These are phyloP conservation scores for Aspergillus fumigatiaffinis DNA, from an alignment of 2,329 filamentous ascomycete genomes.

Conservation along the genomic window DNA sequence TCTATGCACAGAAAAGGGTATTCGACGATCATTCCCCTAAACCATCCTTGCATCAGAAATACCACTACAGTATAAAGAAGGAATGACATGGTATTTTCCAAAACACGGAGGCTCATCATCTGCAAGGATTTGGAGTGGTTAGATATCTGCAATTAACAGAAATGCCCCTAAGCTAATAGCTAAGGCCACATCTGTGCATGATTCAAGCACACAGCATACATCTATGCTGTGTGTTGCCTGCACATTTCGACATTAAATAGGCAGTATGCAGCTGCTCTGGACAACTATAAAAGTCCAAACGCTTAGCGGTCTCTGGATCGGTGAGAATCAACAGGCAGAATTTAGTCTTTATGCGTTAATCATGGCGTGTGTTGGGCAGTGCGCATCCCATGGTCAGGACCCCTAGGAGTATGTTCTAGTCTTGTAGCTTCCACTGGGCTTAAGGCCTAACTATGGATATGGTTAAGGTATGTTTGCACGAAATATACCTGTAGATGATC, in stretches of 20 bases:
- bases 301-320: not conserved
- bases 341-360: too few relatives aligned
- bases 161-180: not conserved
- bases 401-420: too few relatives aligned
- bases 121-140: not conserved
- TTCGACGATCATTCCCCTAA: not conserved
- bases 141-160: not conserved
- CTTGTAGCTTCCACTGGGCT: not conserved
- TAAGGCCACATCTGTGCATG: not conserved
- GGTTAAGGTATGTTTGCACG: too few relatives aligned
- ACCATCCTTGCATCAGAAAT: slow-evolving; percentile 9
- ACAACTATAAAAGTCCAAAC: not conserved
- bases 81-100: not conserved
- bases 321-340: not conserved
- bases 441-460: too few relatives aligned
- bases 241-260: too few relatives aligned
- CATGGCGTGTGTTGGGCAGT: not conserved
- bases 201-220: not conserved
- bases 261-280: too few relatives aligned
- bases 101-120: not conserved
- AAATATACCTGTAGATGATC: not conserved
- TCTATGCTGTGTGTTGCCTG: not conserved
- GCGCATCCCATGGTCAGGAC: too few relatives aligned
- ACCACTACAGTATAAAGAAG: slow-evolving; percentile 3
- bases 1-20: not conserved